Evolutionary conservation across 2,329 filamentous ascomycete species (phyloP), one percentile per base, ranked within the genome.

Genomic region (Allantophomopsis cytisporea): DNA sequence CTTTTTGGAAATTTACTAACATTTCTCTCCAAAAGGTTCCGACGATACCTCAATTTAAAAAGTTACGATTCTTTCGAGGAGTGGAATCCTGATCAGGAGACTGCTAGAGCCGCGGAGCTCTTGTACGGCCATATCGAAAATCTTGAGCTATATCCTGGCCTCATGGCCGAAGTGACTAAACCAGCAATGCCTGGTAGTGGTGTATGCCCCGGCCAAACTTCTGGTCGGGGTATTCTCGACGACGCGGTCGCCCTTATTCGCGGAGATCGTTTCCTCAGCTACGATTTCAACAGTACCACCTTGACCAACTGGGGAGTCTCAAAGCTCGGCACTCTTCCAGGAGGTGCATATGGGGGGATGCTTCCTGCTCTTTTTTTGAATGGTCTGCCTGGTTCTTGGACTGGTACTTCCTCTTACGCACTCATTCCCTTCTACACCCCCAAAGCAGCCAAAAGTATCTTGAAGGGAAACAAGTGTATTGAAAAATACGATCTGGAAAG

Each of bases 71-170:
- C 58, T 1, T 72, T 72, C 40, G 62, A 69, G 36, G 63, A 68
- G 16, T 68, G 71, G 53, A 71, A 69, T 47, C 54, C 63, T 1
- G 66, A 73, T 39, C 63, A 64, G 2, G 56, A 61, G 15, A 60
- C 71, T 17, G 61, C 62, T 1, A 54, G 60, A 62, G 46, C 55
- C 64, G 44, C 60, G 2, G 47, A 57, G 42, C 53, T 62, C 23
- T 54, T 72, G 3, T 72, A 71, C 42, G 66, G 66, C 21, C 62
- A 67, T 31, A 66, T 67, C 12, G 68, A 72, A 37, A 58, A 61
- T 7, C 64, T 72, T 11, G 73, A 78, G 49, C 55, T 78, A 6
- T 76, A 76, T 45, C 72, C 72, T 2, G 72, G 72, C 11, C 49
- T 76, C 6, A 64, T 74, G 48, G 61, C 68, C 7, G 73, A 77